Percentiles rank a stretch among this genome's conserved stretches.
Evolutionary conservation across 306 rosid genomes (phyloP).

Genomic region (Glycine latifolia): DNA sequence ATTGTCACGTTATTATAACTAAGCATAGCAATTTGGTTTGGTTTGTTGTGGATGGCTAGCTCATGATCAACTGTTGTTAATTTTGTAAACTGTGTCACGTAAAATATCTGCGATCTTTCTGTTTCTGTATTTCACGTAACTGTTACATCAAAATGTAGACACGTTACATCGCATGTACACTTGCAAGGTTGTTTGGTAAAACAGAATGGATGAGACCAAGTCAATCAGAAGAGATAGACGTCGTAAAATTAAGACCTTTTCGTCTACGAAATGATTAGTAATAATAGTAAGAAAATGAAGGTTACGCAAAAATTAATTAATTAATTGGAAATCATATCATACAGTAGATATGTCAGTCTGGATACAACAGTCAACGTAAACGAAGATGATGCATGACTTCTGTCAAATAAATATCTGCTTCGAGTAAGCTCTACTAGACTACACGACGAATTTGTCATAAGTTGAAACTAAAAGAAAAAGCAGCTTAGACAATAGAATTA

Average conservation of each 20-base stretch:
- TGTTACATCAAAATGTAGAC: not conserved
- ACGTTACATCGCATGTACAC: not conserved
- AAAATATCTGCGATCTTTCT: not conserved
- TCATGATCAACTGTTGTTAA: not conserved
- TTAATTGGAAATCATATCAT: no score
- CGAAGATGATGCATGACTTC: no score
- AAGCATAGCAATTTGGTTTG: no score
- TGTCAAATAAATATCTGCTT: no score
- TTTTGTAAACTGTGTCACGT: not conserved
- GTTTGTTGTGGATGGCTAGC: no score
- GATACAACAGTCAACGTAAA: no score
- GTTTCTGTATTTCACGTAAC: not conserved
- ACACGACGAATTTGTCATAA: no score
- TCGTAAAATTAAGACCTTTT: not conserved
- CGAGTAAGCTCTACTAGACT: no score
- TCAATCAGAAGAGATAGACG: not conserved
- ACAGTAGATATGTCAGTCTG: no score
- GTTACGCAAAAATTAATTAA: not conserved
- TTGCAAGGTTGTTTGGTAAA: not conserved
- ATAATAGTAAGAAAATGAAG: not conserved
- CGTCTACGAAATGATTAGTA: conserved; percentile 1
- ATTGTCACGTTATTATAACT: not conserved
- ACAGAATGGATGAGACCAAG: conserved; percentile 7
- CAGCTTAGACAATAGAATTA: no score
- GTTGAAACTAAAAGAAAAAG: no score